Percentiles rank a stretch among this genome's conserved stretches.
Conservation (phyloP, 169 alveolate species). For the Eimeria maxima region DNA sequence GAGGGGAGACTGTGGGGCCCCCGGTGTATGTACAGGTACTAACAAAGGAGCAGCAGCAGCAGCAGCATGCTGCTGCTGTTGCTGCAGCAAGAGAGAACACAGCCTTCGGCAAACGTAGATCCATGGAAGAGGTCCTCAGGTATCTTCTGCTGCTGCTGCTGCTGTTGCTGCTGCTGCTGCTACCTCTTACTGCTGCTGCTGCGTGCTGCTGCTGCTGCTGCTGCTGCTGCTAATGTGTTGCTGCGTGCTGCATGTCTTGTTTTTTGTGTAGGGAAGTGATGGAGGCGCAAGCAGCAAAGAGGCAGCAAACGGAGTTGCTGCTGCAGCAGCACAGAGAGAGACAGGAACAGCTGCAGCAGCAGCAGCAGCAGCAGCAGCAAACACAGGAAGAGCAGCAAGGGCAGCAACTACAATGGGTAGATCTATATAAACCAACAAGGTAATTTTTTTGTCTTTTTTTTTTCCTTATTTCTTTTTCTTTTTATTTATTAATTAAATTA, state of each 20-base stretch:
- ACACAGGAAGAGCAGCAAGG: background rate
- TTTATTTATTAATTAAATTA: too few species aligned
- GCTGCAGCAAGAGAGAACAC: background rate
- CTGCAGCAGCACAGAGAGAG: too few species aligned
- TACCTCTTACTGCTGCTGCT: too few species aligned
- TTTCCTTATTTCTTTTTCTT: background rate
- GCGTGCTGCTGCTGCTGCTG: conserved; percentile 41
- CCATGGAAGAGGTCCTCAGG: conserved; percentile 31
- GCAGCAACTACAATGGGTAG: conserved; percentile 35
- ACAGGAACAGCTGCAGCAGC: too few species aligned
- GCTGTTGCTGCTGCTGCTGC: background rate
- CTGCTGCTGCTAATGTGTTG: background rate
- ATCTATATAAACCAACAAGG: background rate
- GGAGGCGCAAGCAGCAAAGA: conserved; percentile 40
- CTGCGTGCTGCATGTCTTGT: background rate
- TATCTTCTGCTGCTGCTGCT: background rate
- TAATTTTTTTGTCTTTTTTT: background rate
- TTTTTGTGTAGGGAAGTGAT: background rate
- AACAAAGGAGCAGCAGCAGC: background rate
- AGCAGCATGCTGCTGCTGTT: too few species aligned
- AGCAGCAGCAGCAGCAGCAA: background rate
- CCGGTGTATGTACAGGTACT: conserved; percentile 4
- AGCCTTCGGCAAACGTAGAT: background rate
- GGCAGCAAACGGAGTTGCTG: conserved; percentile 20
- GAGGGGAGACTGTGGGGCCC: conserved; percentile 29